Evolutionary conservation across 306 rosid genomes (phyloP).

Genomic region (Cajanus cajan): DNA sequence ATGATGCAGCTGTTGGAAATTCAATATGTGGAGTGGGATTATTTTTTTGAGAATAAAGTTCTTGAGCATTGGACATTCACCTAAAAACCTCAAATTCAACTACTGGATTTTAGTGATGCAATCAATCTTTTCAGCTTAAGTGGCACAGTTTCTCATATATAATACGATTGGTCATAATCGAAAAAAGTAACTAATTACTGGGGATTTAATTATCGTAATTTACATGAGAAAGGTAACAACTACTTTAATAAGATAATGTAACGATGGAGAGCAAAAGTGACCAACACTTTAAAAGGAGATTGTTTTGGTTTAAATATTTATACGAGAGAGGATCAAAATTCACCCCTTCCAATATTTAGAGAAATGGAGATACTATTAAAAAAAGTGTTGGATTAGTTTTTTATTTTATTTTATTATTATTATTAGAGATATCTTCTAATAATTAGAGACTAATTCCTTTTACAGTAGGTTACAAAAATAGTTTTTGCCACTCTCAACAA

Average conservation of each 20-base stretch:
- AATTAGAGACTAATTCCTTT: no score
- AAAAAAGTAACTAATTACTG: conserved; percentile 15
- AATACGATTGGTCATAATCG: conserved; percentile 13
- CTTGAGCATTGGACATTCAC: conserved; percentile 55
- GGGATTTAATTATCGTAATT: background rate
- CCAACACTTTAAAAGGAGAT: background rate
- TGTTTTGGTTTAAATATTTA: background rate
- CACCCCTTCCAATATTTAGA: no score
- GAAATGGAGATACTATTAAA: no score
- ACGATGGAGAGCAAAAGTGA: background rate
- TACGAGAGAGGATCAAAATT: background rate
- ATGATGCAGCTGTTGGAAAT: conserved; percentile 10
- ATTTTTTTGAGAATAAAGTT: conserved; percentile 38
- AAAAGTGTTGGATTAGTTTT: background rate
- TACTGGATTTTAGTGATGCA: conserved; percentile 52
- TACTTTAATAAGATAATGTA: background rate
- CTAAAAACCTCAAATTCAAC: conserved; percentile 19
- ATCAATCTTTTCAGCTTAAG: conserved; percentile 42
- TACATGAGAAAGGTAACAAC: background rate
- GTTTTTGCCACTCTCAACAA: no score
- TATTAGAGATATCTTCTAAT: no score
- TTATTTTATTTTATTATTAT: no score
- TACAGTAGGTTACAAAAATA: no score
- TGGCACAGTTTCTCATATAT: conserved; percentile 27
- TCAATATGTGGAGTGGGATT: conserved; percentile 18